Base-by-base conservation (phyloP, 2,329 filamentous ascomycete species). In the Botrytis deweyae region DNA sequence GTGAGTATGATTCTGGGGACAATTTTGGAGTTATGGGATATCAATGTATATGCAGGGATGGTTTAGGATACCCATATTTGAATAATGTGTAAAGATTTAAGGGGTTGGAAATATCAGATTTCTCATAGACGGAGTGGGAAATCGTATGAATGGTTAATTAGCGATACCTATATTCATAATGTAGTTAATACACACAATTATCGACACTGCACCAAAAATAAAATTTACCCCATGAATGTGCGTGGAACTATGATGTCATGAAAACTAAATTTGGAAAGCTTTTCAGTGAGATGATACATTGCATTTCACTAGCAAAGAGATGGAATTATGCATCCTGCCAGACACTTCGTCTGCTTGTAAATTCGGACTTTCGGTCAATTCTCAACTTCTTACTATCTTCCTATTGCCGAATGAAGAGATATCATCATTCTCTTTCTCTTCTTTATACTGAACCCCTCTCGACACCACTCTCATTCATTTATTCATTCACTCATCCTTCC, bases 301-400 rank as follows among this genome's bases (percentile, higher is more conserved):
- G 12, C 5, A 20, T 12, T 0, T n/a, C 9, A 25, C 12, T 14
- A 36, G 58, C 2, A 40, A 38, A 38, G 33, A 36, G 9, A 40
- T n/a, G 10, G 33, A 38, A 14, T 10, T 25, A 36, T 14, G 5
- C 2, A 40, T 62, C 22, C 9, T 62, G 2, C 10, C 2, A 36
- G 9, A 62, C 7, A 40, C 0, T 36, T 36, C 12, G 2, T 12
- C 10, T 0, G 10, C 36, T 14, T 14, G 2, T 38, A 0, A 38
- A 2, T 22, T 20, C 20, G 18, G 10, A 10, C 9, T 12, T 38
- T 1, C 33, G 0, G 33, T 14, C 12, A n/a, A 55, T 14, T n/a
- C 25, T 5, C 49, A 55, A n/a, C 4, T 3, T 55, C 1, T 4
- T 49, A 25, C 9, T 4, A 25, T 5, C 12, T 5, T 55, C 2